phyloP scores from a whole-genome alignment of 2,329 filamentous ascomycete species.

The Penicillium sp. region DNA sequence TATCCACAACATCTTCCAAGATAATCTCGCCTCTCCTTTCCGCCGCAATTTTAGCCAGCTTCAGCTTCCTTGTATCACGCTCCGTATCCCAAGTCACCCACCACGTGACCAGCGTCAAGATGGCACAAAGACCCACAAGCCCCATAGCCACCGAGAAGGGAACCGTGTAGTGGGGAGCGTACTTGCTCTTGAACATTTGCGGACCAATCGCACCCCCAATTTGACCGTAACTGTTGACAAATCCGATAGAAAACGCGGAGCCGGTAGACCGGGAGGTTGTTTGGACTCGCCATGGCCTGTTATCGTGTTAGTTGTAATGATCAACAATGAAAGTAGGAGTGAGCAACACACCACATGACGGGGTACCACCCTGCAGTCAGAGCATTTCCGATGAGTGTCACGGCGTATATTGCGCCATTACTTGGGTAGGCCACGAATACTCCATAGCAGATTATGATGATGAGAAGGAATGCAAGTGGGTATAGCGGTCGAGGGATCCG shows the following conservation, averaged over 20 bases:
- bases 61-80: constrained; percentile 47
- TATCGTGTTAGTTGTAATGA: neutral
- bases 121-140: constrained; percentile 45
- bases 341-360: constrained; percentile 44
- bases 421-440: constrained; percentile 50
- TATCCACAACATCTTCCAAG: constrained; percentile 47
- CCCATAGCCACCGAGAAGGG: constrained; percentile 49
- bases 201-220: constrained; percentile 52
- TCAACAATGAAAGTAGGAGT: too few relatives aligned
- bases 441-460: constrained; percentile 49
- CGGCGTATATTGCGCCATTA: constrained; percentile 50
- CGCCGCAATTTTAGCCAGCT: constrained; percentile 44
- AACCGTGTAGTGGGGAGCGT: constrained; percentile 48
- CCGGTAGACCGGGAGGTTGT: constrained; percentile 50
- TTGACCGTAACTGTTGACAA: constrained; percentile 54
- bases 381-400: constrained; percentile 48
- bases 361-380: constrained; percentile 48
- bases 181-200: constrained; percentile 49
- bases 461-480: constrained; percentile 45
- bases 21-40: constrained; percentile 44
- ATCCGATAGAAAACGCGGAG: constrained; percentile 53
- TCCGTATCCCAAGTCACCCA: constrained; percentile 49
- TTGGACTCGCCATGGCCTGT: constrained; percentile 52
- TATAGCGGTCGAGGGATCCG: constrained; percentile 47
- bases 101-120: constrained; percentile 47